These are phyloP conservation scores for Coleophoma eucalyptorum DNA, from an alignment of 2,329 filamentous ascomycete species.

Conservation along the genomic window DNA sequence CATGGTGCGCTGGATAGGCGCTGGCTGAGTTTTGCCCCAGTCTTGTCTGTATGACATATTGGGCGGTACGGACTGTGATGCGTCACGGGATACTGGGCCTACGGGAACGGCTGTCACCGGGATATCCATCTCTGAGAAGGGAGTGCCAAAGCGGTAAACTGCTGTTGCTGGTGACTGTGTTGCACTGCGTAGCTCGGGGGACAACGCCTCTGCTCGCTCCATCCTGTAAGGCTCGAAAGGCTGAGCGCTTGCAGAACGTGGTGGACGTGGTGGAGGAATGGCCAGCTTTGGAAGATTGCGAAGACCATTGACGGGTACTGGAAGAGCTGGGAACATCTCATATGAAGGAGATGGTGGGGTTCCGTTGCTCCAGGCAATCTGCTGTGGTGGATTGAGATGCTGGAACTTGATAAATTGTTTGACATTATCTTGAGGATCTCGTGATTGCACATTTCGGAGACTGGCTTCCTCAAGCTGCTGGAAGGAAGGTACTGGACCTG, in stretches of 20 bases:
- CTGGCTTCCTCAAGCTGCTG: constrained; percentile 70
- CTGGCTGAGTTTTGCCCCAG: constrained; percentile 15
- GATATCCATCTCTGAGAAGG: constrained; percentile 87
- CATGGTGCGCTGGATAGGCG: constrained; percentile 18
- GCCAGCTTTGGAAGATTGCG: constrained; percentile 58
- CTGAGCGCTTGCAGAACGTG: constrained; percentile 24
- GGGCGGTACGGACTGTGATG: constrained; percentile 87
- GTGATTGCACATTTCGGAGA: constrained; percentile 63
- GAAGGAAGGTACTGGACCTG: constrained; percentile 59
- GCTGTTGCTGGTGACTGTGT: constrained; percentile 49
- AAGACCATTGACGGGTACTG: constrained; percentile 47
- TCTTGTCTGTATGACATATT: constrained; percentile 76
- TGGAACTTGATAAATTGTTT: constrained; percentile 89
- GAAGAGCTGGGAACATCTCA: constrained; percentile 50
- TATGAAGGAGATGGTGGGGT: constrained; percentile 69
- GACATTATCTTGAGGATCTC: constrained; percentile 90
- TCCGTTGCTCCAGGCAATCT: constrained; percentile 36
- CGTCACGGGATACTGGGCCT: constrained; percentile 72
- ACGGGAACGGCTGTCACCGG: constrained; percentile 71
- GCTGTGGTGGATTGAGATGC: constrained; percentile 46
- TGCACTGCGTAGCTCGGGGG: constrained; percentile 49
- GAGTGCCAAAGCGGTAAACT: constrained; percentile 76
- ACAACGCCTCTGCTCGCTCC: constrained; percentile 45
- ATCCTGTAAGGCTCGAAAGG: constrained; percentile 47
- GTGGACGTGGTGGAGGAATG: constrained; percentile 41